Evolutionary conservation across 305 asterid genomes (phyloP), one percentile per base, ranked within the genome.

Genomic region (Striga hermonthica): DNA sequence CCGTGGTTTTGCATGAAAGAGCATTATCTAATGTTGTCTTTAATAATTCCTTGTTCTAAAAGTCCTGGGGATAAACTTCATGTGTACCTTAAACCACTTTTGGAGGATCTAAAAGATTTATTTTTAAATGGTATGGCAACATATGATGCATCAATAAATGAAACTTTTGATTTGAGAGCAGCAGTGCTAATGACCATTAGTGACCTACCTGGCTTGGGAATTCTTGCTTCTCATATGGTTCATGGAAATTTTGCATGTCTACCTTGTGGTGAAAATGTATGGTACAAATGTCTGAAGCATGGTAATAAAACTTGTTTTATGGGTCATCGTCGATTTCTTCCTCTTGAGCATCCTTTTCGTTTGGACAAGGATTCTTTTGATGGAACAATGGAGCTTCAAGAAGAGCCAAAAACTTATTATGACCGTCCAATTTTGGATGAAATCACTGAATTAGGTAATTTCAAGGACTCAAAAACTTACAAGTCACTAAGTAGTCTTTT

Each of bases 211-310:
- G 54, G 54, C 5, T 62, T 40, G 14, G 36, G 66, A 4, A 41
- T 43, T 44, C 1, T 44, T 62, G 6, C 67, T n/a, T 40, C 41
- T 11, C 40, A 34, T 28, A 10, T 6, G 14, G 47, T 57, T 10
- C 43, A 62, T 22, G 57, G 41, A 62, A 9, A 62, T 36, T 62
- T 9, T 34, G 57, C 66, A 9, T 62, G 66, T 43, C 54, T 55
- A 41, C n/a, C n/a, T n/a, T n/a, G n/a, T n/a, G n/a, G n/a, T n/a
- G n/a, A n/a, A 13, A 13, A 14, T 41, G 53, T 44, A 39, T 7
- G 5, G 22, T 28, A 9, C 12, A 60, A n/a, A 60, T 52, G 9
- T 6, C 31, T n/a, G 4, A 48, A 15, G 12, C 55, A 9, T 9
- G 12, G 55, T 4, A 48, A 35, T 22, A 62, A 62, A 34, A 44